Evolutionary conservation across 495 filamentous ascomycete species (phyloP).

Genomic region (Trichoderma gamsii): DNA sequence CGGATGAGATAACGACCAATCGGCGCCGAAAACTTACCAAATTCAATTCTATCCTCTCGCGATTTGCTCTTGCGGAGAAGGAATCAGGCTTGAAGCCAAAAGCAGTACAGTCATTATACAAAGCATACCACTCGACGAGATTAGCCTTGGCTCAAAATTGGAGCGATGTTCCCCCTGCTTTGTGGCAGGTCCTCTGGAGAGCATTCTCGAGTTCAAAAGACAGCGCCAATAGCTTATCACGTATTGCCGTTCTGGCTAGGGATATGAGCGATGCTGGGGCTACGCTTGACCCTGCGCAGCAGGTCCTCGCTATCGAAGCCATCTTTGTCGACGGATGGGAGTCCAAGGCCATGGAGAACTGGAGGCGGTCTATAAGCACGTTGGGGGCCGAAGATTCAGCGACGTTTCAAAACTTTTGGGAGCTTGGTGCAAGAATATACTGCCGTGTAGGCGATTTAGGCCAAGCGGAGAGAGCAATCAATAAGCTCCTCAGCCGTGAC

Average conservation of each 20-base stretch:
- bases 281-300: slow-evolving; percentile 48
- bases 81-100: background rate
- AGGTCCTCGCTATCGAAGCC: slow-evolving; percentile 59
- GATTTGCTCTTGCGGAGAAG: background rate
- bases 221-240: slow-evolving; percentile 50
- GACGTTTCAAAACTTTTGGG: slow-evolving; percentile 52
- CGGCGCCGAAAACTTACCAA: slow-evolving; percentile 2
- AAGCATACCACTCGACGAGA: slow-evolving; percentile 37
- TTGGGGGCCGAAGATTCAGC: slow-evolving; percentile 46
- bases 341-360: slow-evolving; percentile 55
- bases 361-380: slow-evolving; percentile 52
- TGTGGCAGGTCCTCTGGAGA: slow-evolving; percentile 54
- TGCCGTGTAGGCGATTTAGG: slow-evolving; percentile 52
- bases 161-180: slow-evolving; percentile 39
- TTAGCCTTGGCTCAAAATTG: slow-evolving; percentile 39
- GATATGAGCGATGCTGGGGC: slow-evolving; percentile 55
- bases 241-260: slow-evolving; percentile 53
- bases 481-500: slow-evolving; percentile 48
- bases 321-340: slow-evolving; percentile 54
- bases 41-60: slow-evolving; percentile 5
- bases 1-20: background rate
- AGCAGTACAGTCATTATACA: slow-evolving; percentile 17
- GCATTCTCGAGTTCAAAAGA: slow-evolving; percentile 34
- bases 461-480: slow-evolving; percentile 56
- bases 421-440: slow-evolving; percentile 64